phyloP scores from a whole-genome alignment of 768 basidiomycete species.

The Auriscalpium vulgare region DNA sequence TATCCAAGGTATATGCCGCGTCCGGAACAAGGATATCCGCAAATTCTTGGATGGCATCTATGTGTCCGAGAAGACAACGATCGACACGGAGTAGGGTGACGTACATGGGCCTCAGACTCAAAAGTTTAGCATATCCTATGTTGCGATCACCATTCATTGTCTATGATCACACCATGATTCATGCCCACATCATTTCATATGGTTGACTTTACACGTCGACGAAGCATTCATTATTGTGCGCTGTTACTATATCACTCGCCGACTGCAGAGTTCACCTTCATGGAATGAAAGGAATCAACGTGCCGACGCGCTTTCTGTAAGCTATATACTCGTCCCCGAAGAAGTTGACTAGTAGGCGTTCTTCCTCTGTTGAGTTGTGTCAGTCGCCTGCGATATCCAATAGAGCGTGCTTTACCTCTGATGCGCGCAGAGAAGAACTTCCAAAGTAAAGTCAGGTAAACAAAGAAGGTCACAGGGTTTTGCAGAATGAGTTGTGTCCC shows the following conservation, averaged over 20 bases:
- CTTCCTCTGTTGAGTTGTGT: conserved; percentile 54
- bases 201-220: neutral
- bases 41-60: conserved; percentile 97
- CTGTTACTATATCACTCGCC: no score
- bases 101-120: conserved; percentile 3
- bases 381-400: neutral
- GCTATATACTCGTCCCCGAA: conserved; percentile 82
- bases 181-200: neutral
- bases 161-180: conserved; percentile 22
- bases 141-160: conserved; percentile 14
- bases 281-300: conserved; percentile 80
- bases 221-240: no score
- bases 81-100: conserved; percentile 31
- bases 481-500: conserved; percentile 90
- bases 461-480: conserved; percentile 66
- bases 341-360: conserved; percentile 69
- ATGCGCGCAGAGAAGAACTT: conserved; percentile 82
- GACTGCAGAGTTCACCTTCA: conserved; percentile 21
- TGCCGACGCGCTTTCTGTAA: conserved; percentile 74
- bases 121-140: conserved; percentile 23
- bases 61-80: conserved; percentile 74
- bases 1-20: conserved; percentile 93
- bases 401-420: conserved; percentile 44
- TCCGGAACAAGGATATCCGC: conserved; percentile 99
- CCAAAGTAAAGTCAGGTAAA: conserved; percentile 67